Evolutionary conservation across 768 basidiomycete genomes (phyloP).

Genomic region (Chalciporus pseudorubinellus): DNA sequence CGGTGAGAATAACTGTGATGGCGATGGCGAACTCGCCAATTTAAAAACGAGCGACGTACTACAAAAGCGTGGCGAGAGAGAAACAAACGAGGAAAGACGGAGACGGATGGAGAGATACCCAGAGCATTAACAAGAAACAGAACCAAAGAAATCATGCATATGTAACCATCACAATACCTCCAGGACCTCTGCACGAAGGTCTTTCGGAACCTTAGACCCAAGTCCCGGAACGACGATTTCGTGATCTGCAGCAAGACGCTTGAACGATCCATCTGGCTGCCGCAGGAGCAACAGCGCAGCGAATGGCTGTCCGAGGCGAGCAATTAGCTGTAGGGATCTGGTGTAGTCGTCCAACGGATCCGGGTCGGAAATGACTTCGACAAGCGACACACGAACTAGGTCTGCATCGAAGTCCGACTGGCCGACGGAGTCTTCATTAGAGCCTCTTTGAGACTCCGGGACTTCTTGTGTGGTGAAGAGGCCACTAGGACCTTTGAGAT

Average conservation of each 20-base stretch:
- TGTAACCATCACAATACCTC: background rate
- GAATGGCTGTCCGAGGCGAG: constrained; percentile 12
- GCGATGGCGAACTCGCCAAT: too few species aligned
- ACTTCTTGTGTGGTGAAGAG: constrained; percentile 2
- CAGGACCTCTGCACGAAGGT: background rate
- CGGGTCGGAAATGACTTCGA: background rate
- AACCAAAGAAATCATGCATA: too few species aligned
- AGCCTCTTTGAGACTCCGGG: constrained; percentile 1
- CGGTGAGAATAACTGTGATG: too few species aligned
- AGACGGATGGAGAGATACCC: too few species aligned
- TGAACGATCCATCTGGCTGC: constrained; percentile 12
- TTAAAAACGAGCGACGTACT: too few species aligned
- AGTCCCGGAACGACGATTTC: constrained; percentile 8
- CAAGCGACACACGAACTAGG: background rate
- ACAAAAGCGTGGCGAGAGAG: too few species aligned
- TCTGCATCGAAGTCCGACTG: background rate
- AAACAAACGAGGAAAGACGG: too few species aligned
- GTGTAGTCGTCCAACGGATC: constrained; percentile 5
- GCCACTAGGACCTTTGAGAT: background rate
- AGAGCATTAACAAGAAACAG: too few species aligned
- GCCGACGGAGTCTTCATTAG: constrained; percentile 7
- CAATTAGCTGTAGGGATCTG: constrained; percentile 11
- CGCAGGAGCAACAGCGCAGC: constrained; percentile 6
- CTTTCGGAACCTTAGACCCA: background rate
- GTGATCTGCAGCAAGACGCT: constrained; percentile 15